Percentiles rank a stretch among this genome's conserved stretches.
These are phyloP conservation scores for Steccherinum ochraceum DNA, from an alignment of 768 basidiomycete species.

Conservation along the genomic window DNA sequence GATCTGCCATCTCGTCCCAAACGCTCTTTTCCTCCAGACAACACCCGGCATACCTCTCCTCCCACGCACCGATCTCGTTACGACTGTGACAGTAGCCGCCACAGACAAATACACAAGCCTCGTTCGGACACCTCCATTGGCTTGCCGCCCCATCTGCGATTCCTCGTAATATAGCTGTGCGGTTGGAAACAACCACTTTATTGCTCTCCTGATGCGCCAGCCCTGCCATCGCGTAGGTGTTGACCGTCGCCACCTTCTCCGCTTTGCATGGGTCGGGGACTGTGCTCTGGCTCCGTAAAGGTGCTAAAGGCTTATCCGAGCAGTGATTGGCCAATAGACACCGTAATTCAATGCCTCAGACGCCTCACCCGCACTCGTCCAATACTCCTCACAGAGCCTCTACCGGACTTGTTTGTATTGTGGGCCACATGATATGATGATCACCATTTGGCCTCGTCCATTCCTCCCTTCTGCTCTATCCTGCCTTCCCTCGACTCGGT, in stretches of 20 bases:
- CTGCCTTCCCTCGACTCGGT: neutral
- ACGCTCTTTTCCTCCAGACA: neutral
- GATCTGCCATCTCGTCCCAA: constrained; percentile 3
- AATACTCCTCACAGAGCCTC: neutral
- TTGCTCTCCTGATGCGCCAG: neutral
- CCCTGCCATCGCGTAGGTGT: neutral
- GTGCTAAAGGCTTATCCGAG: neutral
- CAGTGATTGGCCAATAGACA: neutral
- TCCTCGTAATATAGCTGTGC: too few relatives aligned
- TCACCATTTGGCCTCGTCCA: neutral
- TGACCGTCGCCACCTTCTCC: neutral
- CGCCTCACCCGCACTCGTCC: neutral
- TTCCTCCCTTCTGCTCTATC: neutral
- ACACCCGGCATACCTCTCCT: neutral
- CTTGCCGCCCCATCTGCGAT: too few relatives aligned
- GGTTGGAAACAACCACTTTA: neutral
- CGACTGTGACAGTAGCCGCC: too few relatives aligned
- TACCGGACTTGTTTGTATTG: neutral
- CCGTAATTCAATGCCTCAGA: neutral
- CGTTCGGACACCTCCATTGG: too few relatives aligned
- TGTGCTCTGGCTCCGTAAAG: neutral
- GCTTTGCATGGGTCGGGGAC: neutral
- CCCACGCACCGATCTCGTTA: constrained; percentile 3
- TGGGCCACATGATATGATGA: neutral
- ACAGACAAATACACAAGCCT: too few relatives aligned